Evolutionary conservation across 2,329 filamentous ascomycete species (phyloP).

Genomic region (Juglanconis oblonga): DNA sequence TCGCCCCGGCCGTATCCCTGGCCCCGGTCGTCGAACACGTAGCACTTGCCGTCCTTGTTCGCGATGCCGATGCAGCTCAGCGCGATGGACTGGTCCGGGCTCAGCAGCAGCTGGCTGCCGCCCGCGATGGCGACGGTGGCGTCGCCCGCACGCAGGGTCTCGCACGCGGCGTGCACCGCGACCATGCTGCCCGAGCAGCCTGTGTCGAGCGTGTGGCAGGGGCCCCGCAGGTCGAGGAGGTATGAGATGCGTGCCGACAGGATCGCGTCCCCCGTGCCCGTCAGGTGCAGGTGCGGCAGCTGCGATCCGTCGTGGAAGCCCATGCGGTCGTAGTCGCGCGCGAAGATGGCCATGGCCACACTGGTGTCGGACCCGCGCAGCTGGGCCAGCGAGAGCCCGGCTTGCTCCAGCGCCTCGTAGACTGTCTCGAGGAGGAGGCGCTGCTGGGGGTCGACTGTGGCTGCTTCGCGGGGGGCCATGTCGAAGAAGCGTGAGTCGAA

Average conservation of each 20-base stretch:
- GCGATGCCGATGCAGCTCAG: conserved; percentile 19
- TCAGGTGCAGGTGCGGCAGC: conserved; percentile 18
- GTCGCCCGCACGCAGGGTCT: conserved; percentile 28
- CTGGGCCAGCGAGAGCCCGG: conserved; percentile 28
- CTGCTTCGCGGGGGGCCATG: neutral
- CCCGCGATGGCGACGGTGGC: conserved; percentile 26
- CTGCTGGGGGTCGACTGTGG: conserved; percentile 27
- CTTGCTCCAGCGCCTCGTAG: conserved; percentile 33
- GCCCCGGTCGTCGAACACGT: conserved; percentile 29
- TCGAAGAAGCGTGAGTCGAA: conserved; percentile 28
- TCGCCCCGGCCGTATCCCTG: conserved; percentile 37
- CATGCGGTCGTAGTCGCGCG: conserved; percentile 22
- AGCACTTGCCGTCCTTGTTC: conserved; percentile 22
- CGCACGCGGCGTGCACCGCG: conserved; percentile 30
- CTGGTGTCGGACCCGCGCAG: conserved; percentile 29
- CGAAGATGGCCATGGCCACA: conserved; percentile 28
- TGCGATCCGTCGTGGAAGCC: neutral
- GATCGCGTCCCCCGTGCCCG: conserved; percentile 20
- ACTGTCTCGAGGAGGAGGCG: conserved; percentile 30
- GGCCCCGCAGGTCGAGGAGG: conserved; percentile 28
- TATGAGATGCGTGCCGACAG: conserved; percentile 27
- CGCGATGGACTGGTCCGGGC: conserved; percentile 22
- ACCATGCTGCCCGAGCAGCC: conserved; percentile 32
- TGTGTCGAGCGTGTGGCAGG: conserved; percentile 30
- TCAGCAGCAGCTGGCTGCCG: conserved; percentile 25